phyloP scores from a whole-genome alignment of 495 filamentous ascomycete species.

The Aspergillus steynii region DNA sequence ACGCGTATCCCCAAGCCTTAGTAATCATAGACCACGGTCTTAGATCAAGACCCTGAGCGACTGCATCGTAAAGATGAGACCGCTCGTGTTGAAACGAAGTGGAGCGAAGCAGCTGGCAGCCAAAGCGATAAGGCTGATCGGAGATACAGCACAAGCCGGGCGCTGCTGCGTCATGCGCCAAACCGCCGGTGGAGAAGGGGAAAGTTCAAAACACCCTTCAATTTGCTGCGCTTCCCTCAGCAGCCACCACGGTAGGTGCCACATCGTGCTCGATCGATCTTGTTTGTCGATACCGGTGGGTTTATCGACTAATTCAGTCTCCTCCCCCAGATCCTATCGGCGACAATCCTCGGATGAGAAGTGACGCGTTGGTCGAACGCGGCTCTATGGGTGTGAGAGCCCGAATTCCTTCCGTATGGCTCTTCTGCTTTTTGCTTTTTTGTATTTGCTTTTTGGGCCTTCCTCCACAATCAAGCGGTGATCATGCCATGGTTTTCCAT shows the following conservation, averaged over 20 bases:
- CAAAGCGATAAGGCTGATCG: conserved; percentile 41
- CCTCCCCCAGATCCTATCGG: background rate
- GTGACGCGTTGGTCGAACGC: conserved; percentile 23
- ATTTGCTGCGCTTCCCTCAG: conserved; percentile 17
- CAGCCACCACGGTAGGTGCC: conserved; percentile 17
- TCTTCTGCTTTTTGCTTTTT: conserved; percentile 2
- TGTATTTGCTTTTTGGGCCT: background rate
- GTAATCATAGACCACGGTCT: background rate
- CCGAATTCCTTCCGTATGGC: conserved; percentile 33
- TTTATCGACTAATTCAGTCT: background rate
- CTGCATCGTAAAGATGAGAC: background rate
- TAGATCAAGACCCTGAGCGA: background rate
- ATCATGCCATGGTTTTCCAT: background rate
- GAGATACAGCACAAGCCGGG: conserved; percentile 34
- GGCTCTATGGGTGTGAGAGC: conserved; percentile 32
- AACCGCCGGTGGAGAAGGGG: conserved; percentile 38
- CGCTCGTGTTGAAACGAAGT: background rate
- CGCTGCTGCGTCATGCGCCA: conserved; percentile 45
- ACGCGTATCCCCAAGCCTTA: background rate
- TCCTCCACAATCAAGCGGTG: background rate
- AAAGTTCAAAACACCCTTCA: conserved; percentile 45
- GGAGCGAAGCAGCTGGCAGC: background rate
- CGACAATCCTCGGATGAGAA: conserved; percentile 19
- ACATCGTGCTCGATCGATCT: conserved; percentile 4
- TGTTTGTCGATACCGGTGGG: background rate